These are phyloP conservation scores for Oryza glumipatula DNA, from an alignment of 176 grass and related monocot species.

Conservation along the genomic window DNA sequence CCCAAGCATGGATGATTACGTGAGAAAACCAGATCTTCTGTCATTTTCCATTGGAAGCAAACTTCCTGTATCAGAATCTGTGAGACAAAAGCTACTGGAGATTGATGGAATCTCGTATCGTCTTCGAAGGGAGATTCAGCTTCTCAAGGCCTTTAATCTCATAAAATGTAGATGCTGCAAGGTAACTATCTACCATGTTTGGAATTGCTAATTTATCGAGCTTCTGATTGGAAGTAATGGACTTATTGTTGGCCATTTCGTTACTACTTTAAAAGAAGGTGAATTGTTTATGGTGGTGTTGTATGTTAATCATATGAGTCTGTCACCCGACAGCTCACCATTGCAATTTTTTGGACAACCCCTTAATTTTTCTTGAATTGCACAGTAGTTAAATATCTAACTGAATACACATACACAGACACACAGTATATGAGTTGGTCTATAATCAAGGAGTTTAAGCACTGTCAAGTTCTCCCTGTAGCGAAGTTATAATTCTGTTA, in stretches of 20 bases:
- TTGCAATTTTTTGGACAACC: not conserved
- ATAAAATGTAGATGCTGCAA: slow-evolving; percentile 80
- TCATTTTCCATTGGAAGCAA: slow-evolving; percentile 95
- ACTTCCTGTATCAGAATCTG: slow-evolving; percentile 83
- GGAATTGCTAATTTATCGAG: slow-evolving; percentile 10
- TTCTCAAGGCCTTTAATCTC: slow-evolving; percentile 82
- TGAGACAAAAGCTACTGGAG: slow-evolving; percentile 89
- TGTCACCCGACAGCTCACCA: not conserved
- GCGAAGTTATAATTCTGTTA: not conserved
- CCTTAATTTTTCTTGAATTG: not conserved
- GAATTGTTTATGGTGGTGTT: not conserved
- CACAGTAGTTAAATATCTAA: not conserved
- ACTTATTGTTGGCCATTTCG: not conserved
- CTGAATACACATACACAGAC: not conserved
- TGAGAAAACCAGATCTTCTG: slow-evolving; percentile 75
- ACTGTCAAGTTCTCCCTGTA: not conserved
- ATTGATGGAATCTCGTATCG: slow-evolving; percentile 90
- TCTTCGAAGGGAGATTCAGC: slow-evolving; percentile 80
- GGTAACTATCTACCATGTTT: slow-evolving; percentile 52
- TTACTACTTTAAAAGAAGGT: not conserved
- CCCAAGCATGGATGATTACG: slow-evolving; percentile 69
- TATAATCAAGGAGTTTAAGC: not conserved
- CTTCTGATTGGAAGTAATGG: slow-evolving; percentile 4
- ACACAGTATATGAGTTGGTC: not conserved
- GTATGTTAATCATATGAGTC: not conserved